phyloP scores from a whole-genome alignment of 2,329 filamentous ascomycete species.

The Bipolaris bicolor region DNA sequence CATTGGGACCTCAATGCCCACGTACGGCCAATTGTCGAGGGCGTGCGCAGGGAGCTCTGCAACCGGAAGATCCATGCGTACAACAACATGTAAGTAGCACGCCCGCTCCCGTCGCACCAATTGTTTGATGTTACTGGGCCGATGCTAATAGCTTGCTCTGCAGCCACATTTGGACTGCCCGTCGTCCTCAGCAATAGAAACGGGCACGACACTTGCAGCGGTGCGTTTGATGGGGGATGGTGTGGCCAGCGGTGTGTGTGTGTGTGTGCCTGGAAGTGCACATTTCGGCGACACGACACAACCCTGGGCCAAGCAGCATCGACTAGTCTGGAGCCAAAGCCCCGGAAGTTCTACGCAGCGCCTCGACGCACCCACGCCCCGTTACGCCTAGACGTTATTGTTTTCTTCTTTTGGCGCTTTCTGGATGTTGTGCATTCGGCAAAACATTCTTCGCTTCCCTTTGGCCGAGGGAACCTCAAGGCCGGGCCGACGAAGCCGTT shows the following conservation, averaged over 20 bases:
- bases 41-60: conserved; percentile 72
- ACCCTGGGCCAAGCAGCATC: conserved; percentile 12
- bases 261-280: conserved; percentile 12
- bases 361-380: conserved; percentile 6
- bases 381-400: conserved; percentile 11
- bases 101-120: conserved; percentile 28
- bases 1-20: conserved; percentile 64
- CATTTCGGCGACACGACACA: conserved; percentile 14
- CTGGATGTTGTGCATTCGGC: conserved; percentile 11
- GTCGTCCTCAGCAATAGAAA: conserved; percentile 51
- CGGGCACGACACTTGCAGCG: conserved; percentile 21
- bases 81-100: conserved; percentile 72
- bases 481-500: neutral
- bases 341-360: conserved; percentile 6
- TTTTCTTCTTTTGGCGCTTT: conserved; percentile 1
- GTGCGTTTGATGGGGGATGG: conserved; percentile 13
- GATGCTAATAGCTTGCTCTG: conserved; percentile 40
- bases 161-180: conserved; percentile 57
- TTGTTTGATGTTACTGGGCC: conserved; percentile 28
- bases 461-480: neutral
- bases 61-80: conserved; percentile 72
- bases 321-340: conserved; percentile 7
- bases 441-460: conserved; percentile 8
- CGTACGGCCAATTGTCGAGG: conserved; percentile 66
- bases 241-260: conserved; percentile 15